phyloP scores from a whole-genome alignment of 2,329 filamentous ascomycete genomes.

The Trichophyton mentagrophytes region DNA sequence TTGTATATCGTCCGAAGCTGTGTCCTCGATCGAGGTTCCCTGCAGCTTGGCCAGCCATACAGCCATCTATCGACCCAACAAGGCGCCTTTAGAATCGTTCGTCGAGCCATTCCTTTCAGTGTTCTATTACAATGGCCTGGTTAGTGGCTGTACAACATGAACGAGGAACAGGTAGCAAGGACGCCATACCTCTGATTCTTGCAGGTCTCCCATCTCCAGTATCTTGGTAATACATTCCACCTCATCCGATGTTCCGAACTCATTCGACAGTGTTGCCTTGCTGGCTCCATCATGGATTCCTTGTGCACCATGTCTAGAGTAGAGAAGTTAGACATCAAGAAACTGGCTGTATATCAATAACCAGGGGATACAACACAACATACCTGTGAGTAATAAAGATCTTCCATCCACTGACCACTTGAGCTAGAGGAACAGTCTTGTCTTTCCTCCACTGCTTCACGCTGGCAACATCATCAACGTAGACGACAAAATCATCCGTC shows the following conservation, averaged over 20 bases:
- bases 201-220: conserved; percentile 58
- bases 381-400: conserved; percentile 84
- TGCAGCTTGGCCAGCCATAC: neutral
- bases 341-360: conserved; percentile 1
- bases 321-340: neutral
- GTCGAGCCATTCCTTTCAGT: conserved; percentile 22
- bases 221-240: conserved; percentile 76
- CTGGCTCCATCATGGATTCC: conserved; percentile 66
- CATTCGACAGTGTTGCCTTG: conserved; percentile 61
- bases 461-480: conserved; percentile 47
- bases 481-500: conserved; percentile 56
- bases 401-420: conserved; percentile 81
- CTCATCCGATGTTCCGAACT: conserved; percentile 70
- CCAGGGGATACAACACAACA: conserved; percentile 26
- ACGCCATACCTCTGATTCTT: conserved; percentile 44
- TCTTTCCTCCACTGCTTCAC: conserved; percentile 76
- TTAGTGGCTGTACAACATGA: conserved; percentile 5
- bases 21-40: too few species aligned
- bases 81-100: conserved; percentile 19
- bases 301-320: conserved; percentile 65
- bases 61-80: conserved; percentile 6
- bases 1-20: neutral
- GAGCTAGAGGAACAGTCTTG: conserved; percentile 61
- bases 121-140: conserved; percentile 16
- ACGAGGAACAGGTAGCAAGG: neutral